Base-by-base conservation (phyloP, 1,139 yeast species). In the Blastobotrys petasosporus region DNA sequence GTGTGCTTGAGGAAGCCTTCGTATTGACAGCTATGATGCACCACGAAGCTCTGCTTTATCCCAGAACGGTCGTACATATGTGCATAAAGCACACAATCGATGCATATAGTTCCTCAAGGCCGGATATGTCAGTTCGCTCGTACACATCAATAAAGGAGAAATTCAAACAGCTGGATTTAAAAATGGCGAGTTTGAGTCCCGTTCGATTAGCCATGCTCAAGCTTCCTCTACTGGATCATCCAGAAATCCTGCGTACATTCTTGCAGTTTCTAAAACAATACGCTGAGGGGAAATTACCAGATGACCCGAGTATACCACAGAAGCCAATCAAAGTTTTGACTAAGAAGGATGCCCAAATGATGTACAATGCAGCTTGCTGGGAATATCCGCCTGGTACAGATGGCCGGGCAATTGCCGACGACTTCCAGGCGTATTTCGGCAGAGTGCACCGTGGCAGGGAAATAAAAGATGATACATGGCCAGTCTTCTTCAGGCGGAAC, bases 331-430 rank as follows among this genome's bases (percentile, higher is more conserved):
- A 20, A 8, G 30, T 20, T 2, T n/a, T 41, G 23, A 41, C 17
- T 35, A 39, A 28, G 20, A 39, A 11, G 13, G 45, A 41, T 13
- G 16, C 20, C 5, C 35, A 30, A 17, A 16, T n/a, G 5, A 28
- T 39, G 35, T 37, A 33, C 13, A 38, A 13, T 9, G 30, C 42
- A 5, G 35, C 39, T 4, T 34, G 30, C 20, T 43, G 46, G 46
- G 46, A 43, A 8, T 43, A 43, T 35, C 42, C 42, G 11, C 42
- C 42, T 2, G 39, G 39, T 3, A 41, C 40, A 11, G 31, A 35
- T 13, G 17, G 10, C 10, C 12, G 10, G 9, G 15, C 31, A 5
- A 41, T 41, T 16, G 29, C 33, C 2, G 12, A 31, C 13, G 45
- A 36, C 15, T 41, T 41, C 28, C 3, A n/a, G 13, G 31, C 15